Percentiles rank a stretch among this genome's conserved stretches.
Evolutionary conservation across 2,329 filamentous ascomycete species (phyloP).

Genomic region (Colletotrichum eleusines): DNA sequence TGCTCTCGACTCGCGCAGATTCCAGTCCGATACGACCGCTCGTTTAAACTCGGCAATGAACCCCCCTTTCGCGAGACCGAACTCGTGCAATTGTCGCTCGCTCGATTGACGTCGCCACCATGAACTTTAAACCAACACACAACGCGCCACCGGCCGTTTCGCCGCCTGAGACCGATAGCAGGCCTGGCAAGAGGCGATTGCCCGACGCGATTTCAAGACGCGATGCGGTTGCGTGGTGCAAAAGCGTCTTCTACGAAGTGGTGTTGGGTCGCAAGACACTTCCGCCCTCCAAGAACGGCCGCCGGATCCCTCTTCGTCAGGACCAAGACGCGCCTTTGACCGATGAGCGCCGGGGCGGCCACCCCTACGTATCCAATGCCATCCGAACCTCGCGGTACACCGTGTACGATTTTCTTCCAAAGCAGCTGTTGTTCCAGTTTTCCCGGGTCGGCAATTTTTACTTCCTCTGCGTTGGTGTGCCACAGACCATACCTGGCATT

Average conservation of each 20-base stretch:
- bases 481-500: slow-evolving; percentile 82
- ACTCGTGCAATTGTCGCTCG: slow-evolving; percentile 16
- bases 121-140: slow-evolving; percentile 19
- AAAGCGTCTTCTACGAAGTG: slow-evolving; percentile 57
- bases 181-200: neutral
- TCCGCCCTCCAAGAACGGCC: slow-evolving; percentile 78
- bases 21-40: slow-evolving; percentile 15
- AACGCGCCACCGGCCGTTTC: slow-evolving; percentile 4
- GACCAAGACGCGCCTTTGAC: slow-evolving; percentile 56
- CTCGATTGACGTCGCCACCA: slow-evolving; percentile 14
- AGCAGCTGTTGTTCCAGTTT: slow-evolving; percentile 87
- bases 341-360: slow-evolving; percentile 62
- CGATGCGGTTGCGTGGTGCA: slow-evolving; percentile 41
- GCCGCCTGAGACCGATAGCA: neutral
- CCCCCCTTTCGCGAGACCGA: slow-evolving; percentile 4
- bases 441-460: slow-evolving; percentile 89
- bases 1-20: neutral
- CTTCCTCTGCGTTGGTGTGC: slow-evolving; percentile 84
- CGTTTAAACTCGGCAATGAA: slow-evolving; percentile 8
- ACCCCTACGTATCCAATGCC: slow-evolving; percentile 66
- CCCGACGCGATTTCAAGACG: neutral
- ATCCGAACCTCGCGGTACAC: slow-evolving; percentile 89
- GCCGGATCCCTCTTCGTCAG: slow-evolving; percentile 59
- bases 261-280: slow-evolving; percentile 76
- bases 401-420: slow-evolving; percentile 85